Conservation (phyloP, 352 stramenopile species). For the Phytopythium sindhum region DNA sequence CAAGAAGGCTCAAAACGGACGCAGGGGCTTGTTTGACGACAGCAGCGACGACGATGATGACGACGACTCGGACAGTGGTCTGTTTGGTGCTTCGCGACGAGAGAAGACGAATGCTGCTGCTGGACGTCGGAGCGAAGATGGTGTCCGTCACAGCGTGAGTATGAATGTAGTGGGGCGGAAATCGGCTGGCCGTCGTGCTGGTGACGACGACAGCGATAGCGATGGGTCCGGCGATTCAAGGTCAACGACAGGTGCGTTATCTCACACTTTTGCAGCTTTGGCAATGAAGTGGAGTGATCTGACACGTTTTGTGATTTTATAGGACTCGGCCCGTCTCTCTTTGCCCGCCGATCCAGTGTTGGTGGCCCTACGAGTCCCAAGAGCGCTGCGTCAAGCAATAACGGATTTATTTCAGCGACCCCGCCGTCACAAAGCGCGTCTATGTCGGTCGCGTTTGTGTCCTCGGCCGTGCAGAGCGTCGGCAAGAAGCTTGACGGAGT, state of each 20-base stretch:
- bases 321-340: constrained; percentile 22
- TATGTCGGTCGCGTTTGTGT: constrained; percentile 47
- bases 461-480: constrained; percentile 49
- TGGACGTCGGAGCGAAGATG: constrained; percentile 19
- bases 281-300: background rate
- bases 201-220: constrained; percentile 22
- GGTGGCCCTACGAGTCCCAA: constrained; percentile 15
- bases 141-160: constrained; percentile 5
- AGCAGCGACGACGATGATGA: constrained; percentile 54
- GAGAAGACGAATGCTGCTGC: constrained; percentile 23
- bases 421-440: constrained; percentile 1
- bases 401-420: constrained; percentile 1
- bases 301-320: constrained; percentile 3
- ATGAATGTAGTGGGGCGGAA: background rate
- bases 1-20: constrained; percentile 30
- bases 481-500: constrained; percentile 62
- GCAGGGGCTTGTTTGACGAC: constrained; percentile 78
- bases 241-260: constrained; percentile 21
- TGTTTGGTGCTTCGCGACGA: constrained; percentile 35
- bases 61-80: constrained; percentile 36
- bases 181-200: background rate
- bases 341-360: constrained; percentile 15
- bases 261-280: background rate
- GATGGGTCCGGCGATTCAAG: constrained; percentile 29
- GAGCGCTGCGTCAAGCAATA: constrained; percentile 14